Evolutionary conservation across 306 rosid genomes (phyloP).

Genomic region (Malus asiatica): DNA sequence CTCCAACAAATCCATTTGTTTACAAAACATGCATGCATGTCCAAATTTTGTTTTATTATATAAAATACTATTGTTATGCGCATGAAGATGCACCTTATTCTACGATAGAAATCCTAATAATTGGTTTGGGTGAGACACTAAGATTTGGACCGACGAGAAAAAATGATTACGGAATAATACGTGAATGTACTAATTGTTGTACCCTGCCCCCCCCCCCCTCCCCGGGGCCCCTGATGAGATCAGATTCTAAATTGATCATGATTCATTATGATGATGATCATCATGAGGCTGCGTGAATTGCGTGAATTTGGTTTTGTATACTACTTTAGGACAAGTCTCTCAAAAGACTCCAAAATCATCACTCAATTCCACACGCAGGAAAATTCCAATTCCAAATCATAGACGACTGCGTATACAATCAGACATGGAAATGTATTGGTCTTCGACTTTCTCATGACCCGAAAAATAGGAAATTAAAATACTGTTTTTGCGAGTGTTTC

Average conservation of each 20-base stretch:
- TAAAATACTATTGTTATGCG: background rate
- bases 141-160: constrained; percentile 9
- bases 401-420: background rate
- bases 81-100: background rate
- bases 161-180: constrained; percentile 39
- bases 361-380: constrained; percentile 18
- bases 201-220: no score
- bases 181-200: constrained; percentile 4
- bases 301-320: background rate
- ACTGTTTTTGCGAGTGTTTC: background rate
- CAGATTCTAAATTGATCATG: background rate
- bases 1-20: background rate
- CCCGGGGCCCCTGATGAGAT: no score
- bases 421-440: background rate
- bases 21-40: background rate
- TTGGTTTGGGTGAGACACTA: background rate
- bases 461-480: background rate
- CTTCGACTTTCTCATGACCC: background rate
- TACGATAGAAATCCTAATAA: background rate
- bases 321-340: constrained; percentile 10
- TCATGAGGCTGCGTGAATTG: background rate
- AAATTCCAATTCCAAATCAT: constrained; percentile 6
- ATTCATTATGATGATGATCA: background rate
- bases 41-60: background rate
- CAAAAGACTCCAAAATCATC: constrained; percentile 46